Conservation (phyloP, 352 stramenopile genomes). For the Pythium folliculosum region DNA sequence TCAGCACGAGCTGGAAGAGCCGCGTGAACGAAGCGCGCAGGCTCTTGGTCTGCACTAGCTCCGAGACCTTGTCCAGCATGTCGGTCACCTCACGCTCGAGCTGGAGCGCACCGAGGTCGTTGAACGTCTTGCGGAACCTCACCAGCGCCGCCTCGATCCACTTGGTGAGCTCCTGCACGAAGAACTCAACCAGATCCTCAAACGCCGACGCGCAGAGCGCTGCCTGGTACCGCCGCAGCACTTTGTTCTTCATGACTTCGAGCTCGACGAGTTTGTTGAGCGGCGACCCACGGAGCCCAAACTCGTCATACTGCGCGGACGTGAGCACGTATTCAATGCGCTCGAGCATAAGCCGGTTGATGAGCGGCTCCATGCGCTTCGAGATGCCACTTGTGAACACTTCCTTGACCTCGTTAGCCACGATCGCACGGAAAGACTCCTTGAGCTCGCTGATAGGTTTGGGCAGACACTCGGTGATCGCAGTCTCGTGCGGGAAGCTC, state of each 20-base stretch:
- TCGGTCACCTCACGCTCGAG: constrained; percentile 74
- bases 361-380: constrained; percentile 44
- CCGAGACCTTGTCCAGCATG: constrained; percentile 53
- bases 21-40: constrained; percentile 67
- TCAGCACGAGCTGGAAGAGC: constrained; percentile 76
- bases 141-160: constrained; percentile 63
- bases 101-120: constrained; percentile 80
- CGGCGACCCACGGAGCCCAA: constrained; percentile 59
- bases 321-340: constrained; percentile 70
- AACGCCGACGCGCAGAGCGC: constrained; percentile 62
- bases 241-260: constrained; percentile 68
- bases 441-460: constrained; percentile 72
- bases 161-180: constrained; percentile 57
- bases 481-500: constrained; percentile 53
- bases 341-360: constrained; percentile 50
- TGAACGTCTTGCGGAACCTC: constrained; percentile 59
- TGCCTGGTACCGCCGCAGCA: constrained; percentile 61
- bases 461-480: constrained; percentile 72
- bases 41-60: constrained; percentile 56
- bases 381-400: constrained; percentile 52
- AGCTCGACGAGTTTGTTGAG: constrained; percentile 65
- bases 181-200: constrained; percentile 63
- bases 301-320: constrained; percentile 62
- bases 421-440: constrained; percentile 70
- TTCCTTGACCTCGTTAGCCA: constrained; percentile 70